These are phyloP conservation scores for Boletus sensibilis DNA, from an alignment of 768 basidiomycete species.

Conservation along the genomic window DNA sequence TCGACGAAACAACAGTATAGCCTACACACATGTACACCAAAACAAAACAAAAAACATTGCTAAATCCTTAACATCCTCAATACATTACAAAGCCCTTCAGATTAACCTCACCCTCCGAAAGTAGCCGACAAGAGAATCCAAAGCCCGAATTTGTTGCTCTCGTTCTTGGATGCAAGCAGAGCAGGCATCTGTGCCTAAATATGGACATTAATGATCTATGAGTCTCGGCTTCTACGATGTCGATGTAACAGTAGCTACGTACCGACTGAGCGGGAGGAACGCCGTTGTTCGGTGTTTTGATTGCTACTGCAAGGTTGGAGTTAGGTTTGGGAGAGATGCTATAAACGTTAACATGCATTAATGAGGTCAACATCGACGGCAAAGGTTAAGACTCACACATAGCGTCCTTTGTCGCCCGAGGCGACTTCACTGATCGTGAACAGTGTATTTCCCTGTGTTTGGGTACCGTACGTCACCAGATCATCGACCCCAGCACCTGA, in stretches of 20 bases:
- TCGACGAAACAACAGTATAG: not conserved
- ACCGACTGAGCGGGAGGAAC: not conserved
- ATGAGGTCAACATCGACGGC: not conserved
- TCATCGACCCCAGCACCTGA: not conserved
- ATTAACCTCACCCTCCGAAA: not conserved
- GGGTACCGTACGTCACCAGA: conserved; percentile 3
- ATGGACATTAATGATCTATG: not conserved
- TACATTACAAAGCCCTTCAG: not conserved
- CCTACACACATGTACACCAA: not conserved
- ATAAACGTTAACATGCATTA: not conserved
- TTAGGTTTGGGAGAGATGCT: conserved; percentile 10
- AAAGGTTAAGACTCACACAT: not conserved
- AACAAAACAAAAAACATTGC: no score
- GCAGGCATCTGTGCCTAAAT: not conserved
- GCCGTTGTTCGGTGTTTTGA: not conserved
- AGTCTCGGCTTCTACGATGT: not conserved
- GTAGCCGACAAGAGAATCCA: conserved; percentile 2
- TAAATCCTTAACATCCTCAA: not conserved
- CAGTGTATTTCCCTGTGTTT: not conserved
- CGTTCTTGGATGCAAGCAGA: not conserved
- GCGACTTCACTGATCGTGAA: conserved; percentile 5
- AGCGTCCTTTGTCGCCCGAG: conserved; percentile 4
- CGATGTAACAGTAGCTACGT: not conserved
- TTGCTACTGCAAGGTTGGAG: conserved; percentile 1
- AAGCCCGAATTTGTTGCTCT: not conserved